These are phyloP conservation scores for Trypanosoma mega DNA, from an alignment of 208 protist species.

Conservation along the genomic window DNA sequence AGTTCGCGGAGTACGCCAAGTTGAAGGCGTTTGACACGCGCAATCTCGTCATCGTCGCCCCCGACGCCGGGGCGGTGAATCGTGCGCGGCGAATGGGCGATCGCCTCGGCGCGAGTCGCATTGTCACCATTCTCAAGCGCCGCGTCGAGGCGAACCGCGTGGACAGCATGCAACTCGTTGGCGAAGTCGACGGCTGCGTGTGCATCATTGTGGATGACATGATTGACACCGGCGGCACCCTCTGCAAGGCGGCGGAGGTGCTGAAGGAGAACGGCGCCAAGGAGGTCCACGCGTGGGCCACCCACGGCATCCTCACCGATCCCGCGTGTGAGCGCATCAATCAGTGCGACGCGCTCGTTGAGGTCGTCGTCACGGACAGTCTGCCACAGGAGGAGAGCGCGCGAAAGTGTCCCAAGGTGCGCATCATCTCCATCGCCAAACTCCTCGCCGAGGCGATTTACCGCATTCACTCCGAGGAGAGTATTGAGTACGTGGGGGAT, in stretches of 20 bases:
- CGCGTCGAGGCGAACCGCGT: slow-evolving; percentile 92
- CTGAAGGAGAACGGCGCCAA: slow-evolving; percentile 93
- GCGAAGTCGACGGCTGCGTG: slow-evolving; percentile 93
- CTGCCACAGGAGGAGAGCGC: slow-evolving; percentile 78
- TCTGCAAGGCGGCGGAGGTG: slow-evolving; percentile 94
- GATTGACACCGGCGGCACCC: slow-evolving; percentile 96
- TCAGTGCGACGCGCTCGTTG: slow-evolving; percentile 78
- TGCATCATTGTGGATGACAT: slow-evolving; percentile 98
- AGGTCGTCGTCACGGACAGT: slow-evolving; percentile 93
- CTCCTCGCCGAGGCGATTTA: slow-evolving; percentile 88
- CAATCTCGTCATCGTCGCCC: slow-evolving; percentile 93
- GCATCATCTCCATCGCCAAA: slow-evolving; percentile 85
- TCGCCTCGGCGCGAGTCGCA: slow-evolving; percentile 80
- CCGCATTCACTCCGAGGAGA: slow-evolving; percentile 86
- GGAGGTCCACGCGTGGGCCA: slow-evolving; percentile 92
- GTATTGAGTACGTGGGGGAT: slow-evolving; percentile 56
- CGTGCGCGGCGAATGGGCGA: slow-evolving; percentile 87
- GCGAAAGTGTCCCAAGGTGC: slow-evolving; percentile 77
- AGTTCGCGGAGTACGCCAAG: slow-evolving; percentile 88
- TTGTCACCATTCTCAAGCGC: slow-evolving; percentile 95
- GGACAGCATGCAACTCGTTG: slow-evolving; percentile 94
- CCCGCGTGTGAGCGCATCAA: slow-evolving; percentile 92
- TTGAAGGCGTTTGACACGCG: slow-evolving; percentile 64
- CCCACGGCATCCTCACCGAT: slow-evolving; percentile 95
- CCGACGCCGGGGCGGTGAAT: slow-evolving; percentile 95